These are phyloP conservation scores for Mucor mucedo DNA, from an alignment of 371 early-diverging fungal genomes.

Conservation along the genomic window DNA sequence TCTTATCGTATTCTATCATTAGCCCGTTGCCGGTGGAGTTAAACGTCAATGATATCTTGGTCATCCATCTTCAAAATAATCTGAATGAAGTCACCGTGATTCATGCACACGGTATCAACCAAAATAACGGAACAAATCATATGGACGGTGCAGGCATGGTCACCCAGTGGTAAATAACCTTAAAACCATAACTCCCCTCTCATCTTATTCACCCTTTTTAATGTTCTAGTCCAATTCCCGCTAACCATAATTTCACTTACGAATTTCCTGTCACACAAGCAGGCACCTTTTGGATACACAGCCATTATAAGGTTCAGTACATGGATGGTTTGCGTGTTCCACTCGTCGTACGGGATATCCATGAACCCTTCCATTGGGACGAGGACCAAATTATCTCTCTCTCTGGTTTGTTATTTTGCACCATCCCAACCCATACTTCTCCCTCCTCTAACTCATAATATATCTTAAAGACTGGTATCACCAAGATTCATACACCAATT, in stretches of 20 bases:
- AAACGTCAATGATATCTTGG: conserved; percentile 58
- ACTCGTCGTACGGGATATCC: conserved; percentile 64
- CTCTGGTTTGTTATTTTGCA: conserved; percentile 27
- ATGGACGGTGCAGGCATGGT: conserved; percentile 72
- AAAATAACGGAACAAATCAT: conserved; percentile 54
- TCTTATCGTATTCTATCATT: background rate
- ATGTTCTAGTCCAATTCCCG: conserved; percentile 30
- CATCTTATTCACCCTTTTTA: background rate
- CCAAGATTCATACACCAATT: conserved; percentile 38
- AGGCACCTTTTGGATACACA: conserved; percentile 37
- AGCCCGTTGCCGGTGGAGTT: conserved; percentile 52
- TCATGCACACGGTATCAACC: conserved; percentile 74
- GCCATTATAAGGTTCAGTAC: conserved; percentile 65
- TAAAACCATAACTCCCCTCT: too few relatives aligned
- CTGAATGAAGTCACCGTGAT: conserved; percentile 66
- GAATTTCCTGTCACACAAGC: conserved; percentile 51
- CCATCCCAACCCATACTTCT: too few relatives aligned
- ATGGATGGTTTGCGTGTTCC: conserved; percentile 81
- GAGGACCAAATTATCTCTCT: conserved; percentile 66
- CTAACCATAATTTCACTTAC: conserved; percentile 62
- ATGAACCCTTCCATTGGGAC: conserved; percentile 67
- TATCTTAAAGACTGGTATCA: conserved; percentile 65
- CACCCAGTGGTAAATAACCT: conserved; percentile 58
- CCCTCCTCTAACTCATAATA: background rate
- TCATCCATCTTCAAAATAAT: conserved; percentile 66